Evolutionary conservation across 805 yeast genomes (phyloP).

Genomic region (Yamadazyma scolyti): DNA sequence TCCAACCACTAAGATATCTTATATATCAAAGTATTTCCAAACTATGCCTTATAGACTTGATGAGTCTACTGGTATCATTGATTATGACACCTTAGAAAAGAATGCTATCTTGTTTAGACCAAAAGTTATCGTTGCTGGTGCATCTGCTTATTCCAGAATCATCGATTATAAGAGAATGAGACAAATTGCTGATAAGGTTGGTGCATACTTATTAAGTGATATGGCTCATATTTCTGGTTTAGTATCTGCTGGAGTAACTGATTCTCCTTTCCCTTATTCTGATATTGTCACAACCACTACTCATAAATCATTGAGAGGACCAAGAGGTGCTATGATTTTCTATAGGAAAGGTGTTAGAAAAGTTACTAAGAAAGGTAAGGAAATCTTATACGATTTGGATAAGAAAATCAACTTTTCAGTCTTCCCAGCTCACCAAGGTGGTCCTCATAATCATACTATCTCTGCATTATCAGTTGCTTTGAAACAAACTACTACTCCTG

Average conservation of each 20-base stretch:
- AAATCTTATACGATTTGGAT: slow-evolving; percentile 82
- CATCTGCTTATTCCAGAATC: slow-evolving; percentile 90
- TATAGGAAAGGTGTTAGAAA: slow-evolving; percentile 91
- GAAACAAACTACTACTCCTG: slow-evolving; percentile 87
- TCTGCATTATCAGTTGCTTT: slow-evolving; percentile 94
- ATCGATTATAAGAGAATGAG: slow-evolving; percentile 90
- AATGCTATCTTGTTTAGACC: slow-evolving; percentile 89
- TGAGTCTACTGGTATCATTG: slow-evolving; percentile 83
- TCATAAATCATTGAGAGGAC: slow-evolving; percentile 97
- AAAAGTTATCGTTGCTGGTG: slow-evolving; percentile 92
- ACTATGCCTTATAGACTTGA: slow-evolving; percentile 96
- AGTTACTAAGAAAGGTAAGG: slow-evolving; percentile 81
- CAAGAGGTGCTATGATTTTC: slow-evolving; percentile 98
- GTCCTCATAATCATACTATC: slow-evolving; percentile 98
- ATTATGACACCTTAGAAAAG: slow-evolving; percentile 81
- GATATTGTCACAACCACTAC: slow-evolving; percentile 98
- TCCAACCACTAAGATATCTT: slow-evolving; percentile 81
- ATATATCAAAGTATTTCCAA: slow-evolving; percentile 89
- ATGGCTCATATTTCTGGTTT: slow-evolving; percentile 98
- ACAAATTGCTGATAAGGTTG: slow-evolving; percentile 86
- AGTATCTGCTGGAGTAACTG: slow-evolving; percentile 90
- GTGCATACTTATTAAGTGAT: slow-evolving; percentile 88
- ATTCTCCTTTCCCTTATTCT: slow-evolving; percentile 88
- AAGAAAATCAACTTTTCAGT: slow-evolving; percentile 92
- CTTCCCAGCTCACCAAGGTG: slow-evolving; percentile 99